Percentiles rank a stretch among this genome's conserved stretches.
Evolutionary conservation across 177 flowering plant species (phyloP).

Genomic region (Telopea speciosissima): DNA sequence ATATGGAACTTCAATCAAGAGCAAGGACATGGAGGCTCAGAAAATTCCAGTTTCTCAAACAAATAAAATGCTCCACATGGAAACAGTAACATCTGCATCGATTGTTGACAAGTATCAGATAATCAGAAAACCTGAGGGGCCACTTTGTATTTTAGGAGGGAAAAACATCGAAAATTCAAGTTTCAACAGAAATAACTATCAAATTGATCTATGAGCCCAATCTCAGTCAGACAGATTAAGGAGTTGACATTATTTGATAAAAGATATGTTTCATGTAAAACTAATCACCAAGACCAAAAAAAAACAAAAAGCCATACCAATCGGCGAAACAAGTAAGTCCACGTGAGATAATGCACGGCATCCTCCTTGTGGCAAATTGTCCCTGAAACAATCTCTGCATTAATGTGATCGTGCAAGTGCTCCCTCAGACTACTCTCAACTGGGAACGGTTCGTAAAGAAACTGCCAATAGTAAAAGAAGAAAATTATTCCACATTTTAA

Average conservation of each 20-base stretch:
- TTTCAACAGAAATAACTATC: background rate
- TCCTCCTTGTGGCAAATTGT: conserved; percentile 89
- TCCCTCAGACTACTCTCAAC: conserved; percentile 96
- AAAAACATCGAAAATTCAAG: background rate
- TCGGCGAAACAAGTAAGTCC: conserved; percentile 95
- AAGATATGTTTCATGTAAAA: background rate
- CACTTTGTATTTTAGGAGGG: background rate
- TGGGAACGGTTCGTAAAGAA: conserved; percentile 96
- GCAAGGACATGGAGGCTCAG: background rate
- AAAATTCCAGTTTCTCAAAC: background rate
- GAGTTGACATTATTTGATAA: background rate
- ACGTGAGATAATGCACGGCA: conserved; percentile 90
- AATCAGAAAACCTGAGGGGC: background rate
- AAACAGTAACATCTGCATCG: background rate
- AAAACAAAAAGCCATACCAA: conserved; percentile 45
- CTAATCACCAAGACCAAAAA: too few relatives aligned
- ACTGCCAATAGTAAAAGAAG: conserved; percentile 40
- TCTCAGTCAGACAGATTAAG: background rate
- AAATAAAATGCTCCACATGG: background rate
- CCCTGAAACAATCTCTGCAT: conserved; percentile 94
- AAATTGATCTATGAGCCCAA: background rate
- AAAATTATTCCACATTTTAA: conserved; percentile 7
- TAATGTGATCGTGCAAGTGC: conserved; percentile 81
- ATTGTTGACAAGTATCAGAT: background rate
- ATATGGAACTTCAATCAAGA: background rate